Evolutionary conservation across 2,329 filamentous ascomycete genomes (phyloP).

Genomic region (Leptosphaerulina australis): DNA sequence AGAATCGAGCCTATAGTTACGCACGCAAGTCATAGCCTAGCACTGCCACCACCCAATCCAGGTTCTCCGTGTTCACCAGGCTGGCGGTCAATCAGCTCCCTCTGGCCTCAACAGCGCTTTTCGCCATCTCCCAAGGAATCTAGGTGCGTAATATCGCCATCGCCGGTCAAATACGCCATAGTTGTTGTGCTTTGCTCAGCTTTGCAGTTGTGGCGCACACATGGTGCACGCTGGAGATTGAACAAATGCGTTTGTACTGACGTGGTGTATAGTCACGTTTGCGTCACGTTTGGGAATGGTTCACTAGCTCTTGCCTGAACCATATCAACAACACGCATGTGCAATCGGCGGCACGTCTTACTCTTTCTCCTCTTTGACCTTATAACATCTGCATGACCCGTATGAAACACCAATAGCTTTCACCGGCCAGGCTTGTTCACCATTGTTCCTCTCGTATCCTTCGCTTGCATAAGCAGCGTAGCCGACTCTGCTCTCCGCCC

Average conservation of each 20-base stretch:
- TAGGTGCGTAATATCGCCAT: constrained; percentile 16
- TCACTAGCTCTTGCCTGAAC: constrained; percentile 3
- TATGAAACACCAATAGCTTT: constrained; percentile 14
- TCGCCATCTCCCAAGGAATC: constrained; percentile 17
- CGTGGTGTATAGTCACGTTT: constrained; percentile 4
- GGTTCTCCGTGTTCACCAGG: neutral
- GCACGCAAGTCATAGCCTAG: constrained; percentile 6
- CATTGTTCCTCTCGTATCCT: constrained; percentile 36
- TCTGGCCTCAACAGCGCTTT: constrained; percentile 4
- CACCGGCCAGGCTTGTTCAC: constrained; percentile 40
- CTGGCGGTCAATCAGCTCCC: constrained; percentile 6
- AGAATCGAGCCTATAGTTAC: constrained; percentile 6
- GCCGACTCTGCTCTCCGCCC: constrained; percentile 23
- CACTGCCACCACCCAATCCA: constrained; percentile 11
- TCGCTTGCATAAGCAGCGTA: constrained; percentile 31
- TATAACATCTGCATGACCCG: neutral
- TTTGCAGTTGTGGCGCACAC: constrained; percentile 13
- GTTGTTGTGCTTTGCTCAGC: constrained; percentile 3
- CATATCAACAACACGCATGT: constrained; percentile 9
- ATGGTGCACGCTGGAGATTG: neutral
- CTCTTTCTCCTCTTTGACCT: neutral
- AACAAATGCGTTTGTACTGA: neutral
- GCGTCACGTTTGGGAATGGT: neutral
- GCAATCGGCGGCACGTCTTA: constrained; percentile 16
- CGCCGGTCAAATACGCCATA: constrained; percentile 2